phyloP scores from a whole-genome alignment of 805 yeast species.

The Zygoascus ofunaensis region DNA sequence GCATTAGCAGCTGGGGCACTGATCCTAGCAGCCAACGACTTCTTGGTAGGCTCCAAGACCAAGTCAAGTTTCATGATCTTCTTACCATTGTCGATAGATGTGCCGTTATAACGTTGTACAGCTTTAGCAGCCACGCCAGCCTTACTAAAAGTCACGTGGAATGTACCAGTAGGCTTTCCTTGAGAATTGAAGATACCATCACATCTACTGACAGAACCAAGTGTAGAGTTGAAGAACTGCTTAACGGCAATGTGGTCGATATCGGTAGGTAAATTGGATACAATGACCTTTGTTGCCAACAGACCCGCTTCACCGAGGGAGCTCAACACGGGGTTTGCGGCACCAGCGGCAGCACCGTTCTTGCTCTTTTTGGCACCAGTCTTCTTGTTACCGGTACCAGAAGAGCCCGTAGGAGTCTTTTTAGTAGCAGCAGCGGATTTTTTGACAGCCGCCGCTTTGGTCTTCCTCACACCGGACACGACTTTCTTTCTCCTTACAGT shows the following conservation, averaged over 20 bases:
- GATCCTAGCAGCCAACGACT: slow-evolving; percentile 61
- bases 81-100: slow-evolving; percentile 86
- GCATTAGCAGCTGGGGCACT: slow-evolving; percentile 13
- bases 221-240: slow-evolving; percentile 82
- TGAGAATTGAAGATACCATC: slow-evolving; percentile 71
- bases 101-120: slow-evolving; percentile 77
- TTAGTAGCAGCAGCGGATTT: slow-evolving; percentile 15
- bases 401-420: slow-evolving; percentile 33
- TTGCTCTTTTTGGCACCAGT: slow-evolving; percentile 10
- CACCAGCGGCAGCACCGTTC: slow-evolving; percentile 22
- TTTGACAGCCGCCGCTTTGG: slow-evolving; percentile 8
- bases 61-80: slow-evolving; percentile 69
- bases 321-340: neutral
- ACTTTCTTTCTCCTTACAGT: slow-evolving; percentile 21
- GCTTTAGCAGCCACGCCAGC: slow-evolving; percentile 67
- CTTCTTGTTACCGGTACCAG: too few relatives aligned
- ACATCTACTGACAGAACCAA: slow-evolving; percentile 75
- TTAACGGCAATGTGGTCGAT: slow-evolving; percentile 74
- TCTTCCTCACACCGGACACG: slow-evolving; percentile 25
- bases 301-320: slow-evolving; percentile 34
- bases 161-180: slow-evolving; percentile 88
- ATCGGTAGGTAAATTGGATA: slow-evolving; percentile 79
- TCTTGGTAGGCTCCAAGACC: slow-evolving; percentile 73
- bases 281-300: slow-evolving; percentile 66
- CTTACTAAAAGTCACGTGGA: slow-evolving; percentile 69